Percentiles rank a stretch among this genome's conserved stretches.
These are phyloP conservation scores for Huiozyma naganishii DNA, from an alignment of 805 yeast species.

Conservation along the genomic window DNA sequence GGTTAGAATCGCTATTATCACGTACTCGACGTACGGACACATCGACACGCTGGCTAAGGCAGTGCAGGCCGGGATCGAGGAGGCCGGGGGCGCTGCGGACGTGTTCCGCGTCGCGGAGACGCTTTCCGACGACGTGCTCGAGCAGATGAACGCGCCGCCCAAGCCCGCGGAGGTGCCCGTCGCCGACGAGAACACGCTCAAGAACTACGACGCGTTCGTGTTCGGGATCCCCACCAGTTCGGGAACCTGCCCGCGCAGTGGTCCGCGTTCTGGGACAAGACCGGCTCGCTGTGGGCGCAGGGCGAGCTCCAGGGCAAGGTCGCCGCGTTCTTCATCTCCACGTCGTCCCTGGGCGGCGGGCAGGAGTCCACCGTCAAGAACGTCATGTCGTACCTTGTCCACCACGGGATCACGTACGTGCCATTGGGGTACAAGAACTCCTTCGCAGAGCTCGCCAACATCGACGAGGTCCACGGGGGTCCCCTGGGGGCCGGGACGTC, in stretches of 20 bases:
- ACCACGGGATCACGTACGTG: slow-evolving; percentile 69
- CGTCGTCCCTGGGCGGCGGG: slow-evolving; percentile 71
- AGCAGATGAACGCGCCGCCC: slow-evolving; percentile 54
- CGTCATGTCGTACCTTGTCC: slow-evolving; percentile 50
- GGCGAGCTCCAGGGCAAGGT: slow-evolving; percentile 66
- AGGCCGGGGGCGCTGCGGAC: slow-evolving; percentile 61
- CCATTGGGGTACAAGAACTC: slow-evolving; percentile 66
- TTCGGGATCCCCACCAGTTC: slow-evolving; percentile 73
- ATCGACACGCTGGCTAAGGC: slow-evolving; percentile 56
- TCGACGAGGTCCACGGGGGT: slow-evolving; percentile 72
- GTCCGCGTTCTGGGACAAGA: slow-evolving; percentile 64
- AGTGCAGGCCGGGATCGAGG: slow-evolving; percentile 55
- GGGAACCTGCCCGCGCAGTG: slow-evolving; percentile 73
- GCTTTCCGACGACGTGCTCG: slow-evolving; percentile 47
- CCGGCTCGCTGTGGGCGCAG: slow-evolving; percentile 71
- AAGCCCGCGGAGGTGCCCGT: slow-evolving; percentile 44
- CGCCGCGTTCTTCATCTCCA: slow-evolving; percentile 63
- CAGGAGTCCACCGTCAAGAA: slow-evolving; percentile 65
- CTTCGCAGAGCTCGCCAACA: slow-evolving; percentile 44
- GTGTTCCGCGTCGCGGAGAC: slow-evolving; percentile 75
- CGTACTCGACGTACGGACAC: slow-evolving; percentile 77
- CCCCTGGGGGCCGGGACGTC: slow-evolving; percentile 87
- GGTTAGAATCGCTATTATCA: slow-evolving; percentile 39
- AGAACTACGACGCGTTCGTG: slow-evolving; percentile 58
- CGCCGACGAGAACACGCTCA: slow-evolving; percentile 46